Evolutionary conservation across 2,329 filamentous ascomycete genomes (phyloP), one percentile per base, ranked within the genome.

Genomic region (Tolypocladium amazonense): DNA sequence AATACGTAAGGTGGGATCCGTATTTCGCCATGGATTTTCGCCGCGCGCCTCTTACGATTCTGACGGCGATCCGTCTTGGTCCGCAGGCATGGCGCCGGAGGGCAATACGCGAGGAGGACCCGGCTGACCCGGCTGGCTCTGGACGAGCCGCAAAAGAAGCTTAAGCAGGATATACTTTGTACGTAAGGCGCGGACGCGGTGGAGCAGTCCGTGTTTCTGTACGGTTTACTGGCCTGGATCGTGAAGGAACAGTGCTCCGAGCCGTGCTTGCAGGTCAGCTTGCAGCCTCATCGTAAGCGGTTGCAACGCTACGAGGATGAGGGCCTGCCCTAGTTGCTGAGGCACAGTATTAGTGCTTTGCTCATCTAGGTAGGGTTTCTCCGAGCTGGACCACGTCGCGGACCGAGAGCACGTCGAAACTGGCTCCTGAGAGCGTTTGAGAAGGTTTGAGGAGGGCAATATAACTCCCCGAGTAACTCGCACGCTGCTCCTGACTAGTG

Each of bases 361-460:
- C 23, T 6, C 54, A 27, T 35, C 27, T 15, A 30, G n/a, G n/a
- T n/a, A 56, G 12, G n/a, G 18, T 33, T 56, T 18, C 45, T 3
- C 47, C 15, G 47, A 20, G 45, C 45, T 30, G 45, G 12, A 14
- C 25, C 25, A 27, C 8, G 18, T 5, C 3, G 47, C 4, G 3
- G 18, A n/a, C 3, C 3, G 14, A 30, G 14, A 30, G 23, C 5
- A 27, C 12, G 37, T 4, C 15, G 12, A 27, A n/a, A 9, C 23
- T 11, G 54, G 4, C 18, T 14, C 12, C 2, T 62, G 60, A 60
- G 62, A 45, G 62, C 57, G 30, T 63, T 63, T 61, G 62, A 63
- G 62, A 61, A 58, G 23, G 45, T 63, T 61, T 63, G 60, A 59
- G 58, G 52, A 35, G 47, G 4, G 18, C 47, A 30, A 23, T 11